Conservation (phyloP, 148 eudicot genomes). For the Silene latifolia region DNA sequence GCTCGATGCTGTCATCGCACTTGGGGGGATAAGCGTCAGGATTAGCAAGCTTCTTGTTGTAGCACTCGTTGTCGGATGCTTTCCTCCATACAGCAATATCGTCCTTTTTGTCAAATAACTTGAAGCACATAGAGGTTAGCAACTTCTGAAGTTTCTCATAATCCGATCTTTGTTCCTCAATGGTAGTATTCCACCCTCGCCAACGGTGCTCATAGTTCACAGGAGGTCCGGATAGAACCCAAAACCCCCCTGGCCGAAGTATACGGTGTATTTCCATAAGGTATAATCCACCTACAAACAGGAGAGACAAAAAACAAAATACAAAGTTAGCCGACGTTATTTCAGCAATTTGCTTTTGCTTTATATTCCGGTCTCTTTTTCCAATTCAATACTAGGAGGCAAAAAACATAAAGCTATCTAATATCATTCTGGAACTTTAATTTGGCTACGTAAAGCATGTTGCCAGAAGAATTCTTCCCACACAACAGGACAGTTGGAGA, state of each 20-base stretch:
- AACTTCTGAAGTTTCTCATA: constrained; percentile 63
- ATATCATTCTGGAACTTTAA: too few species aligned
- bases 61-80: constrained; percentile 54
- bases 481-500: too few species aligned
- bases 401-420: too few species aligned
- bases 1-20: constrained; percentile 85
- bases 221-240: constrained; percentile 98
- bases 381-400: too few species aligned
- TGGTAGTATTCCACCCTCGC: constrained; percentile 90
- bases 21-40: constrained; percentile 71
- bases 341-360: too few species aligned
- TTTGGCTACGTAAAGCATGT: too few species aligned
- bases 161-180: constrained; percentile 65
- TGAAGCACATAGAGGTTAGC: constrained; percentile 81
- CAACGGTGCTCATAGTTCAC: constrained; percentile 75
- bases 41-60: constrained; percentile 45
- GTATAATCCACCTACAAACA: constrained; percentile 70
- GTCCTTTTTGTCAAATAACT: constrained; percentile 58
- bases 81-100: constrained; percentile 98
- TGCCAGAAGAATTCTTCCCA: too few species aligned
- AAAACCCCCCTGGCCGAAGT: constrained; percentile 91
- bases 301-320: not conserved
- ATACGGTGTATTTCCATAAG: constrained; percentile 90
- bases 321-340: too few species aligned
- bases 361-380: too few species aligned